phyloP scores from a whole-genome alignment of 768 basidiomycete species.

The Hericium coralloides region DNA sequence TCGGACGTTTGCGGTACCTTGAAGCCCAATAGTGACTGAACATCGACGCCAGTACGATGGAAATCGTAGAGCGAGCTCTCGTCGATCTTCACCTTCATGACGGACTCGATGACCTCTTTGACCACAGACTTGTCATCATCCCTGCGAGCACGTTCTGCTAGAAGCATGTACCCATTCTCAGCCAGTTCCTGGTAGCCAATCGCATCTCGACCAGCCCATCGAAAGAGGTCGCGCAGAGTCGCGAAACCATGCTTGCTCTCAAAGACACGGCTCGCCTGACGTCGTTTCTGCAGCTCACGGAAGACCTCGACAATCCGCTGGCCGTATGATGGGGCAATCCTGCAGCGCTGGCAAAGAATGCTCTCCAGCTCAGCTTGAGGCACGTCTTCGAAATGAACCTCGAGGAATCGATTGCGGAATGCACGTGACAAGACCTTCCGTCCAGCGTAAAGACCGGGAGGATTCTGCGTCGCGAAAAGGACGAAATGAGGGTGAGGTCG shows the following conservation, averaged over 20 bases:
- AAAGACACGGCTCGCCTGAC: constrained; percentile 87
- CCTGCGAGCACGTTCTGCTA: constrained; percentile 83
- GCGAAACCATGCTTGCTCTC: constrained; percentile 97
- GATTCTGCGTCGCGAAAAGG: constrained; percentile 98
- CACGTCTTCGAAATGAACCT: constrained; percentile 96
- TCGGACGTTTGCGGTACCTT: constrained; percentile 35
- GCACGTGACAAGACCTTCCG: constrained; percentile 92
- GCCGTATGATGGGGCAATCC: constrained; percentile 90
- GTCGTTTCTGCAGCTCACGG: constrained; percentile 83
- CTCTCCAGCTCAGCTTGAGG: constrained; percentile 89
- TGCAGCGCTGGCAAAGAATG: constrained; percentile 88
- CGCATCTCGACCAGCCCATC: constrained; percentile 92
- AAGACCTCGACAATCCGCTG: constrained; percentile 88
- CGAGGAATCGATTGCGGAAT: constrained; percentile 94
- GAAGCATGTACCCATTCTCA: constrained; percentile 93
- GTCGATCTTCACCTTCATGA: constrained; percentile 84
- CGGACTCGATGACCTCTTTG: constrained; percentile 83
- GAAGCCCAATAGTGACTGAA: constrained; percentile 45
- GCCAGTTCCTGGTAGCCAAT: constrained; percentile 88
- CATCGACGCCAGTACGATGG: constrained; percentile 30
- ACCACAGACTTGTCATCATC: constrained; percentile 83
- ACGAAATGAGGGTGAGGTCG: constrained; percentile 93
- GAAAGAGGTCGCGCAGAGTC: constrained; percentile 92
- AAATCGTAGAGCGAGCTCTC: constrained; percentile 60
- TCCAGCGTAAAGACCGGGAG: constrained; percentile 91